phyloP scores from a whole-genome alignment of 805 yeast genomes.

The Hanseniaspora thailandica region DNA sequence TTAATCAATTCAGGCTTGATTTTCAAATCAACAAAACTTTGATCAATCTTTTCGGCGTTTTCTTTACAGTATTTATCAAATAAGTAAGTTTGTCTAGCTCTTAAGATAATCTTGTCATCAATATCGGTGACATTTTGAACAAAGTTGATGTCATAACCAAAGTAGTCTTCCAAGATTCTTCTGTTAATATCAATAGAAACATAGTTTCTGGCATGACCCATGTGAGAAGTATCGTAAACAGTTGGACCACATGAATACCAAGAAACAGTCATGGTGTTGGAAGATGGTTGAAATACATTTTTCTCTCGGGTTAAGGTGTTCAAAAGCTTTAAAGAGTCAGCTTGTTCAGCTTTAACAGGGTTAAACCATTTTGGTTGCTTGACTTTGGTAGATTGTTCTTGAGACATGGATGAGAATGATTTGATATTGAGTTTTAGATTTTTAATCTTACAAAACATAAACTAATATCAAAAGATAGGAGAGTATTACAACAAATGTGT shows the following conservation, averaged over 20 bases:
- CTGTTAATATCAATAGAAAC: constrained; percentile 90
- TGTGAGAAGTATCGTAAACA: constrained; percentile 87
- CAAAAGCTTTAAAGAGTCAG: constrained; percentile 46
- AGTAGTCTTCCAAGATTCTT: constrained; percentile 77
- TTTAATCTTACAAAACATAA: background rate
- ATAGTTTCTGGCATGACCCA: constrained; percentile 98
- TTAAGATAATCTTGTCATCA: constrained; percentile 89
- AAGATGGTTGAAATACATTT: constrained; percentile 61
- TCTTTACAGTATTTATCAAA: constrained; percentile 47
- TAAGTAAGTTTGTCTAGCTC: constrained; percentile 81
- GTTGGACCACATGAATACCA: constrained; percentile 99
- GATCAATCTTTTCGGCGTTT: constrained; percentile 22
- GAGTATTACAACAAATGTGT: background rate
- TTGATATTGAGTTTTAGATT: background rate
- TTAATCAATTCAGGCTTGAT: constrained; percentile 34
- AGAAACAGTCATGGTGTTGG: constrained; percentile 48
- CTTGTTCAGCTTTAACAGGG: constrained; percentile 25
- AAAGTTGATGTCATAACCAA: constrained; percentile 76
- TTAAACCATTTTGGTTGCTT: constrained; percentile 44
- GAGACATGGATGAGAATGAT: background rate
- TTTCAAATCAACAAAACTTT: constrained; percentile 30
- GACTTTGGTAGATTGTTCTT: constrained; percentile 21
- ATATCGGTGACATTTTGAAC: constrained; percentile 98
- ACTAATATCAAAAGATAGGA: background rate
- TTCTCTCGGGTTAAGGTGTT: constrained; percentile 77